Conservation (phyloP, 2,329 filamentous ascomycete species). For the Coniochaeta sp. region DNA sequence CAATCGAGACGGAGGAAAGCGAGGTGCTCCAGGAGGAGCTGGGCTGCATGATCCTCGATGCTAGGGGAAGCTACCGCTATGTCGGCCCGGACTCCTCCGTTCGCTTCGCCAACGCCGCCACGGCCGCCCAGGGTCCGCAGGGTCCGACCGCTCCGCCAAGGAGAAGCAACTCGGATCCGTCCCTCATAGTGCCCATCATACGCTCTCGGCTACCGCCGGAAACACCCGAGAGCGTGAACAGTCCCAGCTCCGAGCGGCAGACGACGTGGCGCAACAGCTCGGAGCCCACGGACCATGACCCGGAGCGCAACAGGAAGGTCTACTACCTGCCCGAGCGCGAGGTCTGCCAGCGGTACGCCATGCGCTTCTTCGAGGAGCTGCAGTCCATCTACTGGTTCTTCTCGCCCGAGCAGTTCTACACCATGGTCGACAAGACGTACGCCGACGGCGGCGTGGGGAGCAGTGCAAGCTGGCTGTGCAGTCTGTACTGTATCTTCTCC, state of each 20-base stretch:
- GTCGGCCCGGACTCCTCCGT: conserved; percentile 8
- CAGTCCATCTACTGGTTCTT: conserved; percentile 9
- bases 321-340: conserved; percentile 6
- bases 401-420: conserved; percentile 9
- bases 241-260: neutral
- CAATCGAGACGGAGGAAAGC: conserved; percentile 7
- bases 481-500: conserved; percentile 7
- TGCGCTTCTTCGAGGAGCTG: conserved; percentile 8
- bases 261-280: too few species aligned
- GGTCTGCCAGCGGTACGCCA: conserved; percentile 6
- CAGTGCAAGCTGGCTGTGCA: conserved; percentile 5
- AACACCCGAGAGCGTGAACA: conserved; percentile 3
- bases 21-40: conserved; percentile 7
- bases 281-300: neutral
- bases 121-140: too few species aligned
- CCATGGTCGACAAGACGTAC: conserved; percentile 6
- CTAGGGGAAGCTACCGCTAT: conserved; percentile 6
- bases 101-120: conserved; percentile 8
- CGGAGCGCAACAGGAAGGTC: neutral
- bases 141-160: neutral
- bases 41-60: conserved; percentile 7
- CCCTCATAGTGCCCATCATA: conserved; percentile 3
- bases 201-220: conserved; percentile 2
- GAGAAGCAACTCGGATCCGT: neutral
- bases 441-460: neutral